Evolutionary conservation across 2,329 filamentous ascomycete genomes (phyloP).

Genomic region (Byssothecium circinans): DNA sequence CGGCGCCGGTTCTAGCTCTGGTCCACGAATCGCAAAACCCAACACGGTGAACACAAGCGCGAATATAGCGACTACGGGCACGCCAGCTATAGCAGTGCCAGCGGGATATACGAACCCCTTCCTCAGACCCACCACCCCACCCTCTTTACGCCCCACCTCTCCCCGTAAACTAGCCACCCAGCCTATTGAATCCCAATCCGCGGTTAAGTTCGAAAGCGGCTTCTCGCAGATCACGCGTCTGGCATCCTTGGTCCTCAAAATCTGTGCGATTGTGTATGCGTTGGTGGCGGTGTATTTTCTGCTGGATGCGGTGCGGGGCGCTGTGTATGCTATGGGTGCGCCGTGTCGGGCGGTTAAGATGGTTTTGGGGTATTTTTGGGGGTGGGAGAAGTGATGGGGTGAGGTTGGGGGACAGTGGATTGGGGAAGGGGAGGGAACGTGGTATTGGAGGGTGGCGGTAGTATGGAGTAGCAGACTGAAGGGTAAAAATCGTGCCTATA

Average conservation of each 20-base stretch:
- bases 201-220: slow-evolving; percentile 21
- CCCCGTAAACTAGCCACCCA: slow-evolving; percentile 11
- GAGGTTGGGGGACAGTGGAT: slow-evolving; percentile 6
- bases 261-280: slow-evolving; percentile 24
- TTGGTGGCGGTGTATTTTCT: slow-evolving; percentile 33
- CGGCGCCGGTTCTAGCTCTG: no score
- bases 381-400: slow-evolving; percentile 12
- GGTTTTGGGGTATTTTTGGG: slow-evolving; percentile 1
- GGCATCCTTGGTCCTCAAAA: slow-evolving; percentile 16
- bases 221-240: slow-evolving; percentile 24
- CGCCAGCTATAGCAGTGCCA: no score
- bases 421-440: slow-evolving; percentile 12
- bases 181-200: background rate
- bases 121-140: no score
- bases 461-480: no score
- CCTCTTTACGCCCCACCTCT: slow-evolving; percentile 12
- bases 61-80: background rate
- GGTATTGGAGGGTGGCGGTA: background rate
- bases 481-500: no score
- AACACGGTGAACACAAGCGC: background rate
- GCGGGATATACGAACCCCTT: slow-evolving; percentile 23
- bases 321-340: slow-evolving; percentile 23
- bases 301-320: slow-evolving; percentile 29
- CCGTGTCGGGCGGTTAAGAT: slow-evolving; percentile 22
- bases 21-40: slow-evolving; percentile 19